Evolutionary conservation across 306 rosid species (phyloP).

Genomic region (Rosa multiflora): DNA sequence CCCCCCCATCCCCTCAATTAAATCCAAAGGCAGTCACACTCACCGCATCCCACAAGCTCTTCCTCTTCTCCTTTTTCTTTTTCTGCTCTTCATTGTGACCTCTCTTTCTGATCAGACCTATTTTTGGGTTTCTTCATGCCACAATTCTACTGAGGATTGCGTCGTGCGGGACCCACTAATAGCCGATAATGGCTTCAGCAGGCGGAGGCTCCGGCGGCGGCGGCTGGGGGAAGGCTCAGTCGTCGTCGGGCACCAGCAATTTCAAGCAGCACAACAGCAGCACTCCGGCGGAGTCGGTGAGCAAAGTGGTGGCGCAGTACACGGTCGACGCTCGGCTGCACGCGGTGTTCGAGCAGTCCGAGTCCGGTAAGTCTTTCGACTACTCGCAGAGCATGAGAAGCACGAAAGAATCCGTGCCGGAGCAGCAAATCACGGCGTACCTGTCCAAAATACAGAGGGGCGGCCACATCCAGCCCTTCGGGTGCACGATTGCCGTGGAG

Average conservation of each 20-base stretch:
- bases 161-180: not conserved
- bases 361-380: slow-evolving; percentile 68
- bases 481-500: slow-evolving; percentile 70
- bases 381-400: slow-evolving; percentile 47
- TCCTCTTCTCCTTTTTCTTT: too few species aligned
- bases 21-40: not conserved
- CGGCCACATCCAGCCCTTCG: slow-evolving; percentile 83
- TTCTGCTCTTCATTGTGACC: too few species aligned
- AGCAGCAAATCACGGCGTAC: slow-evolving; percentile 78
- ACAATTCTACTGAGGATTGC: not conserved
- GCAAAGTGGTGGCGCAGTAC: slow-evolving; percentile 91
- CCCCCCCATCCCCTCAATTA: not conserved
- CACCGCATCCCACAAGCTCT: too few species aligned
- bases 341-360: slow-evolving; percentile 84
- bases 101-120: not conserved
- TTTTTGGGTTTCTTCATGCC: not conserved
- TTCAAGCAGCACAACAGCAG: not conserved
- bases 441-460: slow-evolving; percentile 80
- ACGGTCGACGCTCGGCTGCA: slow-evolving; percentile 91
- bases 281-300: slow-evolving; percentile 43
- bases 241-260: slow-evolving; percentile 43
- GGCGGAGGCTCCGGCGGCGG: not conserved
- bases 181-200: not conserved
- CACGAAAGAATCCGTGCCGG: slow-evolving; percentile 48
- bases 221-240: slow-evolving; percentile 34